Conservation (phyloP, 2,329 filamentous ascomycete genomes). For the Xylaria sp. region DNA sequence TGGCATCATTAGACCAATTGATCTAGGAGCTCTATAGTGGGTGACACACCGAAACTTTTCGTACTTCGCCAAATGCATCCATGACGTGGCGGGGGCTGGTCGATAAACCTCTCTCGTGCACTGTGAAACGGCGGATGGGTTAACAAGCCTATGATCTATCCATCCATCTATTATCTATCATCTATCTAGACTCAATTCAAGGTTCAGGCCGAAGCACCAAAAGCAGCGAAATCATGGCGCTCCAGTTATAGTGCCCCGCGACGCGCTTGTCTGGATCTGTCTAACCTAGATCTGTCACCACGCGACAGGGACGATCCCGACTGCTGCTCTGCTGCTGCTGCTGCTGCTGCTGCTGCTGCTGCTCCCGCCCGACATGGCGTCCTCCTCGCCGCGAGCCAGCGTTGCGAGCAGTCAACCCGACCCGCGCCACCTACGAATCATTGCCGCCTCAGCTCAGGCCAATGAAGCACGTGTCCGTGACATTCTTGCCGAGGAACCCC, state of each 20-base stretch:
- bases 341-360: background rate
- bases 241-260: conserved; percentile 9
- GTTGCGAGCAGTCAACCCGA: conserved; percentile 53
- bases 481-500: conserved; percentile 49
- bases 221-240: conserved; percentile 18
- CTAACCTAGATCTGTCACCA: no score
- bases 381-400: conserved; percentile 47
- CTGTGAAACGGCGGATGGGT: background rate
- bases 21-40: background rate
- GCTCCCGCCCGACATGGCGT: conserved; percentile 41
- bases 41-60: no score
- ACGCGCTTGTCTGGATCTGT: conserved; percentile 5
- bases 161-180: background rate
- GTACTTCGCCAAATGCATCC: background rate
- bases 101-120: background rate
- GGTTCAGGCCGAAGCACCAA: background rate
- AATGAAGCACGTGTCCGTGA: conserved; percentile 52
- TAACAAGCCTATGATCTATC: no score
- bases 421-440: conserved; percentile 51
- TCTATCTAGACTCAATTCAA: background rate
- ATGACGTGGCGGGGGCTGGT: background rate
- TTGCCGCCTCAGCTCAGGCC: conserved; percentile 51
- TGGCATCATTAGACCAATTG: background rate
- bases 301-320: background rate
- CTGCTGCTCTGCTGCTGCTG: background rate